Base-by-base conservation (phyloP, 139 green algal species). In the Chlamydomonas sp. region DNA sequence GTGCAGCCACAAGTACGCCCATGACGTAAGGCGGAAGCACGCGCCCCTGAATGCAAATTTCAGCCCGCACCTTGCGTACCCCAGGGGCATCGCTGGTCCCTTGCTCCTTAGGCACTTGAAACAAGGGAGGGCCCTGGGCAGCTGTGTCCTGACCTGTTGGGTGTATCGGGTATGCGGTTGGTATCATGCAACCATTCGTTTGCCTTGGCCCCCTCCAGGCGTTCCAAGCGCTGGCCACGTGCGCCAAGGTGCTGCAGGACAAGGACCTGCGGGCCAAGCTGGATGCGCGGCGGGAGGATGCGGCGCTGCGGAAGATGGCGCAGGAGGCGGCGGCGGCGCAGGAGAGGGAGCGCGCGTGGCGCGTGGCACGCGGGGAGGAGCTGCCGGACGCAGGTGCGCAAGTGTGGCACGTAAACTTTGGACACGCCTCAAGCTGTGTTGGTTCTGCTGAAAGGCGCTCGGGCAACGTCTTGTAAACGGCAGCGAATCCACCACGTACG, bases 161-260 rank as follows among this genome's bases (percentile, higher is more conserved):
- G 62, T 63, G 17, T 12, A 5, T 12, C 6, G 74, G 4, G 72
- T 14, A n/a, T 15, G 72, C n/a, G 20, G 59, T 4, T 20, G 10
- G 9, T 16, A 4, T 16, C 15, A n/a, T 76, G 69, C 17, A 14
- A n/a, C n/a, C 73, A 5, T 31, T 62, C 5, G 5, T 62, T 31
- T 78, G 73, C 73, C 31, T 5, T 63, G n/a, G 31, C 62, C 57
- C 57, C 75, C 89, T 72, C 14, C 85, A 88, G 66, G 93, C 89
- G 0, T 98, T 98, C 85, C 90, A 97, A 80, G 95, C 95, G 8
- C 92, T 97, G 63, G 93, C 90, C 63, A 85, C 90, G 49, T 93
- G 94, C 3, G 93, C 93, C 60, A 93, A 95, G 87, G 75, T 91
- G 49, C 88, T 98, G 84, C 93, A 95, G 90, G 94, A 96, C 79